Conservation (phyloP, 371 early-diverging fungal genomes). For the Apophysomyces sp. region DNA sequence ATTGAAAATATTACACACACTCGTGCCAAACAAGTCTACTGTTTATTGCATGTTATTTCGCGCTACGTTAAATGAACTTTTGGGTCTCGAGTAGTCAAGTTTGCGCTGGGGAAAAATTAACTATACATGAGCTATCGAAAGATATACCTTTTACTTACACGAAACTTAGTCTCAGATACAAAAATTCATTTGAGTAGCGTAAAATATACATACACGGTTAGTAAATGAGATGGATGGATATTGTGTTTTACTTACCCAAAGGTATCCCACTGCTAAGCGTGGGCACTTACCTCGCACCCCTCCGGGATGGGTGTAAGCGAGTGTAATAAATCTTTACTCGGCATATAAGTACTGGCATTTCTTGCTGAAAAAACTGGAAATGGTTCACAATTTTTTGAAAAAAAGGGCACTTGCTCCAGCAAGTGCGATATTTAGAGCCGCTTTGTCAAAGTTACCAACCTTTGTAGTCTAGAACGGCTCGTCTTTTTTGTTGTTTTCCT, state of each 20-base stretch:
- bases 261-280: too few relatives aligned
- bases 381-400: not conserved
- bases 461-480: too few relatives aligned
- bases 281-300: too few relatives aligned
- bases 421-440: not conserved
- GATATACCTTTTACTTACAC: not conserved
- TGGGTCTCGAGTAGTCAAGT: not conserved
- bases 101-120: not conserved
- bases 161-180: not conserved
- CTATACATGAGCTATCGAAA: not conserved
- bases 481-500: too few relatives aligned
- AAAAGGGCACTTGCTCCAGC: not conserved
- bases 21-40: too few relatives aligned
- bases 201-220: too few relatives aligned
- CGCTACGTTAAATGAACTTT: not conserved
- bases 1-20: too few relatives aligned
- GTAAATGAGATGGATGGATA: too few relatives aligned
- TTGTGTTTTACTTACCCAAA: too few relatives aligned
- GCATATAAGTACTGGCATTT: not conserved
- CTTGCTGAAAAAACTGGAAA: not conserved
- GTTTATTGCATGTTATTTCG: not conserved
- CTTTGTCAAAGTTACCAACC: not conserved
- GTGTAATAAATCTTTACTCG: too few relatives aligned
- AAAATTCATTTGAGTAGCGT: not conserved
- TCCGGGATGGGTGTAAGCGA: too few relatives aligned